Base-by-base conservation (phyloP, 805 yeast genomes). In the Candida golubevii region DNA sequence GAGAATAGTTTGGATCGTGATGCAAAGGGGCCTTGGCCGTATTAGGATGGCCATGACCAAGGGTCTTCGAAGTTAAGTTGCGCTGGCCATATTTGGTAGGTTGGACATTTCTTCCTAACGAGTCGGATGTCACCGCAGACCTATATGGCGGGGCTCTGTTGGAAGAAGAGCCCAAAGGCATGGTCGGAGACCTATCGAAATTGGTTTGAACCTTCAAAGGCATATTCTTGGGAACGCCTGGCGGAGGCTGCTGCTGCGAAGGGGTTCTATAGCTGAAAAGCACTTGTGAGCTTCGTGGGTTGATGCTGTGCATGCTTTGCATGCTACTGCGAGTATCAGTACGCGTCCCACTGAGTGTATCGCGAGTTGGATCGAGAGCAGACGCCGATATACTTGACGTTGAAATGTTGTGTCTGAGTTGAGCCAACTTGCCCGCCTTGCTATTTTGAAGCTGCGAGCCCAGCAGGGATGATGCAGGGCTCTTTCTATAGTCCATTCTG, bases 401-500 rank as follows among this genome's bases (percentile, higher is more conserved):
- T 18, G 42, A 13, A n/a, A 58, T 40, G 36, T 57, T 56, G 39
- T 48, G 58, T 15, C 64, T 40, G 35, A 60, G 49, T 14, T 56
- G 62, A 1, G 64, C 59, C 39, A 60, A 44, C 33, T 60, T 60
- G 4, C 55, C 63, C 9, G 60, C 56, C 39, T 60, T 60, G 38
- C 42, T 49, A 40, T 31, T 44, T 42, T 58, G 55, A n/a, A 63
- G 50, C 42, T 67, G 47, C 54, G 56, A 42, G 36, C 61, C 46
- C 61, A 60, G 10, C 66, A 42, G 52, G 12, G 42, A 38, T 13
- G 51, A 8, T 15, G 49, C 36, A 3, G 56, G 42, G 31, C 56
- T 62, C 37, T 69, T 70, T 27, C 71, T 52, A 53, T 70, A 69
- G 48, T 69, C 72, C 2, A 65, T 59, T 37, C 76, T 57, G 46